phyloP scores from a whole-genome alignment of 2,329 filamentous ascomycete species.

The Parafenestella ontariensis region DNA sequence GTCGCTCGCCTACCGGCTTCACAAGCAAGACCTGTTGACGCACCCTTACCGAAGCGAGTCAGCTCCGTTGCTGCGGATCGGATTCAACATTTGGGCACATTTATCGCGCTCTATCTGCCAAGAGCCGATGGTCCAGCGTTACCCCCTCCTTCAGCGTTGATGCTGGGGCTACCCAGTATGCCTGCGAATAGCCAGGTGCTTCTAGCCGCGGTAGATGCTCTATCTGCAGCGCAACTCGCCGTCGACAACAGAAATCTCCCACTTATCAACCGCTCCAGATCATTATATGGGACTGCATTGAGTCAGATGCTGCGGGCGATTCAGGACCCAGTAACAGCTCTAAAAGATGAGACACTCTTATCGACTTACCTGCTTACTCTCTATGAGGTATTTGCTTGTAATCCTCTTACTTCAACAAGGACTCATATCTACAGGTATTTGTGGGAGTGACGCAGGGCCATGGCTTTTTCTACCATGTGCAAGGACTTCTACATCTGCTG shows the following conservation, averaged over 20 bases:
- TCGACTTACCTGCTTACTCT: slow-evolving; percentile 45
- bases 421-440: slow-evolving; percentile 36
- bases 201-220: slow-evolving; percentile 40
- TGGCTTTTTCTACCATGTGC: slow-evolving; percentile 48
- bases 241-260: slow-evolving; percentile 38
- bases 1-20: slow-evolving; percentile 19
- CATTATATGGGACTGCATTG: slow-evolving; percentile 44
- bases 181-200: slow-evolving; percentile 42
- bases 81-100: slow-evolving; percentile 43
- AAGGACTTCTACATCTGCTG: slow-evolving; percentile 43
- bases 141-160: slow-evolving; percentile 46
- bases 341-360: slow-evolving; percentile 44
- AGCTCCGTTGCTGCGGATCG: slow-evolving; percentile 45
- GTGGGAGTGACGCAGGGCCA: slow-evolving; percentile 43
- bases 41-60: slow-evolving; percentile 37
- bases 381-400: slow-evolving; percentile 34
- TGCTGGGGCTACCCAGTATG: slow-evolving; percentile 40
- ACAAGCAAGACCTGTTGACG: slow-evolving; percentile 21
- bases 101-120: slow-evolving; percentile 43
- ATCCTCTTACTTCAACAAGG: background rate
- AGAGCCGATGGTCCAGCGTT: slow-evolving; percentile 35
- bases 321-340: slow-evolving; percentile 30
- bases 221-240: slow-evolving; percentile 45
- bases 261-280: slow-evolving; percentile 44
- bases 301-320: slow-evolving; percentile 42